Conservation (phyloP, 1,284 basidiomycete genomes). For the Fereydounia khargensis region DNA sequence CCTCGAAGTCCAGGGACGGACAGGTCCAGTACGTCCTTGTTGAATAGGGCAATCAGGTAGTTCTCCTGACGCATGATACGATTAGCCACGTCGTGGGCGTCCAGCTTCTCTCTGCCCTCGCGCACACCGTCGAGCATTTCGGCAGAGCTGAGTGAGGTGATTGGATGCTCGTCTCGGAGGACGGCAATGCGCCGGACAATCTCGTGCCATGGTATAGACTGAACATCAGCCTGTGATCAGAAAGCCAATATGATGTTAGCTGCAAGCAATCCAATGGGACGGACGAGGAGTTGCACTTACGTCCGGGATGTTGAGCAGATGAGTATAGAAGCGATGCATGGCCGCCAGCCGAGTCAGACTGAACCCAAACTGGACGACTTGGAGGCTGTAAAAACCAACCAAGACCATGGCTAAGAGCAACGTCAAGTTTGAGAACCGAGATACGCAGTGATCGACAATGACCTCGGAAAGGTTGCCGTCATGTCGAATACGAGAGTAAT, state of each 20-base stretch:
- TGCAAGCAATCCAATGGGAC: neutral
- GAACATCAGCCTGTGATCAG: constrained; percentile 82
- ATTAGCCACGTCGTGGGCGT: constrained; percentile 94
- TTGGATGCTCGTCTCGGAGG: constrained; percentile 46
- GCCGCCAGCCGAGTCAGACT: constrained; percentile 73
- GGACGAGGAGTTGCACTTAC: constrained; percentile 52
- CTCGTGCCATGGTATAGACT: constrained; percentile 94
- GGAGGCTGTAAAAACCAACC: constrained; percentile 70
- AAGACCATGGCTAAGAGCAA: constrained; percentile 65
- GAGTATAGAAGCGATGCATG: constrained; percentile 81
- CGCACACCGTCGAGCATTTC: constrained; percentile 59
- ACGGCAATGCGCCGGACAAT: constrained; percentile 76
- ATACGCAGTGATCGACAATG: constrained; percentile 59
- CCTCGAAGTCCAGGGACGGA: constrained; percentile 64
- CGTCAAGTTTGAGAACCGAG: constrained; percentile 77
- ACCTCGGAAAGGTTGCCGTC: constrained; percentile 47
- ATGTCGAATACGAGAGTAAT: constrained; percentile 70
- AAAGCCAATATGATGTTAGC: constrained; percentile 38
- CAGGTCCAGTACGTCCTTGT: constrained; percentile 89
- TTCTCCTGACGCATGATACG: constrained; percentile 97
- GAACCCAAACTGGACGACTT: constrained; percentile 61
- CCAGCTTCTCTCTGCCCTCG: constrained; percentile 56
- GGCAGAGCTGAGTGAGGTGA: constrained; percentile 35
- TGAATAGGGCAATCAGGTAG: constrained; percentile 94
- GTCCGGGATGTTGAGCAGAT: constrained; percentile 65